Conservation (phyloP, 1,284 basidiomycete genomes). For the Heterobasidion irregulare region DNA sequence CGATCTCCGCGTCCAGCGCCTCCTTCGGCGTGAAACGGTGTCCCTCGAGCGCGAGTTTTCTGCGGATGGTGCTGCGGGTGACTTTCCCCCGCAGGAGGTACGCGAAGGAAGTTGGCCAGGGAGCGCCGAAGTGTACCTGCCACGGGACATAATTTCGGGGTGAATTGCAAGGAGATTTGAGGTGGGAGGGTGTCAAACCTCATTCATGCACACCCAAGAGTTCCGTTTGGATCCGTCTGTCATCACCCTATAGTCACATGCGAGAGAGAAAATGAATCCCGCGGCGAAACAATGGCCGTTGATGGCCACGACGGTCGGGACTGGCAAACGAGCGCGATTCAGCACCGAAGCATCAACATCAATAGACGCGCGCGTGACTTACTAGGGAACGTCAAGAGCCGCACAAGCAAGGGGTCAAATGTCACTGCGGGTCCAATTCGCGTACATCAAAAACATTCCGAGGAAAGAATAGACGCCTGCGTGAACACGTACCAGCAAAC, state of each 20-base stretch:
- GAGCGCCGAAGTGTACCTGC: slow-evolving; percentile 77
- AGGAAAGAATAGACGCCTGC: slow-evolving; percentile 25
- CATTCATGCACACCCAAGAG: slow-evolving; percentile 91
- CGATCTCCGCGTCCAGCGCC: slow-evolving; percentile 56
- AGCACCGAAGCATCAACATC: not conserved
- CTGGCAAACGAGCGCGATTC: slow-evolving; percentile 24
- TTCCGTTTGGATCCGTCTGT: slow-evolving; percentile 69
- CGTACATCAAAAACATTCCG: not conserved
- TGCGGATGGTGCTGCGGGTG: slow-evolving; percentile 52
- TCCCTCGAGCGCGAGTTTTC: slow-evolving; percentile 79
- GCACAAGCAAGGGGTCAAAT: slow-evolving; percentile 24
- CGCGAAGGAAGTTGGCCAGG: slow-evolving; percentile 69
- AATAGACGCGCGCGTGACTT: slow-evolving; percentile 15
- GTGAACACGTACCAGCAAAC: slow-evolving; percentile 52
- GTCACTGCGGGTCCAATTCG: slow-evolving; percentile 14
- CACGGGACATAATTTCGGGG: slow-evolving; percentile 4
- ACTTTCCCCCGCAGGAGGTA: slow-evolving; percentile 55
- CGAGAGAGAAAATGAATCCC: slow-evolving; percentile 73
- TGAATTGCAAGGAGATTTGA: slow-evolving; percentile 6
- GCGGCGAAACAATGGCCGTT: slow-evolving; percentile 92
- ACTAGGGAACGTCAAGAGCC: slow-evolving; percentile 65
- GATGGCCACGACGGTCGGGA: slow-evolving; percentile 80
- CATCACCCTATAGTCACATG: slow-evolving; percentile 90
- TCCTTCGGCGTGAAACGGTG: slow-evolving; percentile 76
- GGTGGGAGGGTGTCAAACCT: slow-evolving; percentile 36